These are phyloP conservation scores for Knufia petricola DNA, from an alignment of 2,329 filamentous ascomycete genomes.

Conservation along the genomic window DNA sequence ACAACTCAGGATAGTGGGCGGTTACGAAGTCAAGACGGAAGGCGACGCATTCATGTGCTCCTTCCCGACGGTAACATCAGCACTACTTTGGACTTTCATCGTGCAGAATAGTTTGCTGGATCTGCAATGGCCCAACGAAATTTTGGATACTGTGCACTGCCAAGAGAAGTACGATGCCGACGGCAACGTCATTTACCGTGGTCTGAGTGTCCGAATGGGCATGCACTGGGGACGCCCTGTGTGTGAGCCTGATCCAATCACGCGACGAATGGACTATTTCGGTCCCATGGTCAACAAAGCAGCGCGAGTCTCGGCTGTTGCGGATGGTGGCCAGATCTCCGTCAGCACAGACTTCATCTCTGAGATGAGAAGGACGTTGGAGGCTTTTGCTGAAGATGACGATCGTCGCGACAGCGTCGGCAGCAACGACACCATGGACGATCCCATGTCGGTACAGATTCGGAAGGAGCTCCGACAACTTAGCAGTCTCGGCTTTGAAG, in stretches of 20 bases:
- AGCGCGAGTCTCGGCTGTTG: slow-evolving; percentile 83
- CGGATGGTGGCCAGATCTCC: slow-evolving; percentile 92
- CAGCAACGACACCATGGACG: slow-evolving; percentile 64
- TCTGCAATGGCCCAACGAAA: slow-evolving; percentile 86
- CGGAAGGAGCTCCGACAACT: slow-evolving; percentile 79
- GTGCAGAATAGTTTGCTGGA: slow-evolving; percentile 83
- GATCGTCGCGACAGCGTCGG: slow-evolving; percentile 53
- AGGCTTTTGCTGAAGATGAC: slow-evolving; percentile 80
- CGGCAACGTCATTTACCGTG: slow-evolving; percentile 81
- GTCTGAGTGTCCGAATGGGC: slow-evolving; percentile 92
- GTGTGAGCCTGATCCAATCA: slow-evolving; percentile 91
- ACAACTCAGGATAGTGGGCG: slow-evolving; percentile 84
- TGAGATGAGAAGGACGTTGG: slow-evolving; percentile 83
- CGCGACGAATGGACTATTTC: slow-evolving; percentile 97
- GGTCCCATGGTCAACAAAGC: slow-evolving; percentile 98
- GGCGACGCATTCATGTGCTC: slow-evolving; percentile 99
- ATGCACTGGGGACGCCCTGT: slow-evolving; percentile 93
- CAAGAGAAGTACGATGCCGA: slow-evolving; percentile 76
- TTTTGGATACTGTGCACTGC: slow-evolving; percentile 75
- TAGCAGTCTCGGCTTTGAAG: slow-evolving; percentile 85
- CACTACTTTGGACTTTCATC: slow-evolving; percentile 90
- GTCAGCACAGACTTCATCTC: slow-evolving; percentile 96
- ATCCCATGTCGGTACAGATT: slow-evolving; percentile 64
- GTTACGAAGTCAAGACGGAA: slow-evolving; percentile 99
- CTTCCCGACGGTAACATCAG: slow-evolving; percentile 90